Evolutionary conservation across 768 basidiomycete genomes (phyloP).

Genomic region (Mycena amicta): DNA sequence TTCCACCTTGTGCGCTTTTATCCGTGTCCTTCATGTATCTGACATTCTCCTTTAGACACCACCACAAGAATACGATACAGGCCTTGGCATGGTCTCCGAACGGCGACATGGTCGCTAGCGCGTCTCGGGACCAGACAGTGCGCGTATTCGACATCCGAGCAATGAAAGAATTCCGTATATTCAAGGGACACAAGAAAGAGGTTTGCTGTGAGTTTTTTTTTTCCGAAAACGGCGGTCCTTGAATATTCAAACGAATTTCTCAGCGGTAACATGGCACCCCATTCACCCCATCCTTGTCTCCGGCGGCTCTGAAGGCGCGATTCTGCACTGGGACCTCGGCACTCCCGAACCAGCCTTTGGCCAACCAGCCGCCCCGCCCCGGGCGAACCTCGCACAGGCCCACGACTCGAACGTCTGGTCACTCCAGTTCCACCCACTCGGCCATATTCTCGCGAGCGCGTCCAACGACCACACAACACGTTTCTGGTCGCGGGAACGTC

Average conservation of each 20-base stretch:
- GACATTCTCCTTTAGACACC: constrained; percentile 58
- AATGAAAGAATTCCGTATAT: constrained; percentile 91
- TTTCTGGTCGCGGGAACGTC: constrained; percentile 96
- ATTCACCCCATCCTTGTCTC: constrained; percentile 89
- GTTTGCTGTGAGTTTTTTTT: constrained; percentile 75
- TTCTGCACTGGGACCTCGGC: constrained; percentile 92
- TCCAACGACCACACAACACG: constrained; percentile 99
- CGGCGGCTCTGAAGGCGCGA: constrained; percentile 91
- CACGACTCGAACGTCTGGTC: constrained; percentile 99
- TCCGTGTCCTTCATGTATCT: background rate
- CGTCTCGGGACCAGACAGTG: constrained; percentile 91
- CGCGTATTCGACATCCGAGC: constrained; percentile 97
- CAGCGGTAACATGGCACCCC: constrained; percentile 96
- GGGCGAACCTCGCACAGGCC: constrained; percentile 88
- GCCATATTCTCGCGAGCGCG: constrained; percentile 89
- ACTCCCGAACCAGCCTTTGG: constrained; percentile 55
- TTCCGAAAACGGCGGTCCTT: background rate
- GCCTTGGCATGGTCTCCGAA: constrained; percentile 92
- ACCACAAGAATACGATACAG: constrained; percentile 97
- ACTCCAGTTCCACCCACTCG: constrained; percentile 92
- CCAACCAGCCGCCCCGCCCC: constrained; percentile 56
- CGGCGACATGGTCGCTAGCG: constrained; percentile 92
- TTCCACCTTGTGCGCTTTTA: constrained; percentile 74
- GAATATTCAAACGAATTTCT: background rate
- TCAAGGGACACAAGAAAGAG: constrained; percentile 98